Evolutionary conservation across 495 filamentous ascomycete species (phyloP), one percentile per base, ranked within the genome.

Genomic region (Xylaria curta): DNA sequence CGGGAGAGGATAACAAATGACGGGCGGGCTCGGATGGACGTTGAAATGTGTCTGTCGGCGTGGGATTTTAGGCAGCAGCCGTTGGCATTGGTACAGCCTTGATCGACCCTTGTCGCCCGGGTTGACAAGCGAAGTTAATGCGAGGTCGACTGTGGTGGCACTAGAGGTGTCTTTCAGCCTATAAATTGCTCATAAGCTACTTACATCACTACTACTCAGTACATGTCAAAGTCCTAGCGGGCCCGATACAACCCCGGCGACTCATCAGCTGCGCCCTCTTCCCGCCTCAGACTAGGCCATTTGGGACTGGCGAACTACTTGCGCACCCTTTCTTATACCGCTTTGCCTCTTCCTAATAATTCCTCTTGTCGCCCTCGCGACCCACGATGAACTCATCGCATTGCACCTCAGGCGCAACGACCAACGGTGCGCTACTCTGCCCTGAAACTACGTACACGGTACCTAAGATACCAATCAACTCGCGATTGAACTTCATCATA

Each of bases 51-150:
- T 70, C 68, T 63, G 36, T 73, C 49, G 75, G 58, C 63, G 63
- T 77, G 74, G 75, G 75, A 72, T 66, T 79, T 78, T 79, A 79
- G 77, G 77, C 77, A 79, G 77, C 77, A 79, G 77, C 69, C 74
- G 69, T 78, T 67, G 59, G 72, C 63, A 75, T 72, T 78, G 76
- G 76, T 47, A 69, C 69, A 59, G 66, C 69, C 71, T 67, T 75
- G 62, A 26, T 15, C 26, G 31, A 70, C 47, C 68, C 68, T 58
- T 70, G 68, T 53, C 46, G 24, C 9, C 60, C 13, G 38, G 60
- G 12, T 19, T 0, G 17, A 28, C 21, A 7, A 33, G 60, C 60
- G 36, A 63, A 42, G 28, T 36, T 46, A 13, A 46, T 64, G 38
- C 1, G n/a, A 59, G 7, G 66, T 68, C 38, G 38, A 68, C 15